Conservation (phyloP, 2,329 filamentous ascomycete genomes). For the Calonectria multiphialidica region DNA sequence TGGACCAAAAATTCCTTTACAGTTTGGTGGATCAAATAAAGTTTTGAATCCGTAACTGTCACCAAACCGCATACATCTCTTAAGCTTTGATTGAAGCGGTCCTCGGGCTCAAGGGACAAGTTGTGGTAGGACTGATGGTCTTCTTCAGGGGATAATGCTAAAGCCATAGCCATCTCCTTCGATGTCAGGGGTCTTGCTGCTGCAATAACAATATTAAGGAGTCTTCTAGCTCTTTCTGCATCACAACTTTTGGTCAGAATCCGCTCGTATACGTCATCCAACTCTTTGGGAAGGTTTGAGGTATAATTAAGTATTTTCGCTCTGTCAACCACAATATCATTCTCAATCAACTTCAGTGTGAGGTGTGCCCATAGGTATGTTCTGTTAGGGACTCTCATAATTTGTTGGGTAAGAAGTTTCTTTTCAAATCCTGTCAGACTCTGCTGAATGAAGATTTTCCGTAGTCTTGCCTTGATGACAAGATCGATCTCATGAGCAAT, state of each 20-base stretch:
- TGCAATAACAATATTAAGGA: neutral
- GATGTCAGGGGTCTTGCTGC: neutral
- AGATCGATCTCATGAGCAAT: conserved; percentile 39
- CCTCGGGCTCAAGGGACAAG: neutral
- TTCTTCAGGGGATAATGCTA: neutral
- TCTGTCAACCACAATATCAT: neutral
- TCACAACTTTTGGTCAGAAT: neutral
- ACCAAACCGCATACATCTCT: neutral
- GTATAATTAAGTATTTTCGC: neutral
- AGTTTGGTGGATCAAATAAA: neutral
- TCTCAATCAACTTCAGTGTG: neutral
- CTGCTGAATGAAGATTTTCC: neutral
- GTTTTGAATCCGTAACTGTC: neutral
- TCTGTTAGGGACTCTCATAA: conserved; percentile 9
- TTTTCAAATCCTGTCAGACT: too few relatives aligned
- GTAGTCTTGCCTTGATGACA: conserved; percentile 24
- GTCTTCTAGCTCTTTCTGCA: neutral
- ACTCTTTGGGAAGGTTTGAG: neutral
- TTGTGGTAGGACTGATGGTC: neutral
- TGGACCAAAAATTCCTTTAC: neutral
- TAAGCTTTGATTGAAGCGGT: neutral
- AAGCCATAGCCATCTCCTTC: neutral
- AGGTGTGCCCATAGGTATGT: conserved; percentile 6
- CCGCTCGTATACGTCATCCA: neutral
- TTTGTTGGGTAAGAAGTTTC: conserved; percentile 24